A percentile compares a stretch with the other conserved stretches of the same genome.
Conservation (phyloP, 2,329 filamentous ascomycete species). For the Gliomastix tumulicola region DNA sequence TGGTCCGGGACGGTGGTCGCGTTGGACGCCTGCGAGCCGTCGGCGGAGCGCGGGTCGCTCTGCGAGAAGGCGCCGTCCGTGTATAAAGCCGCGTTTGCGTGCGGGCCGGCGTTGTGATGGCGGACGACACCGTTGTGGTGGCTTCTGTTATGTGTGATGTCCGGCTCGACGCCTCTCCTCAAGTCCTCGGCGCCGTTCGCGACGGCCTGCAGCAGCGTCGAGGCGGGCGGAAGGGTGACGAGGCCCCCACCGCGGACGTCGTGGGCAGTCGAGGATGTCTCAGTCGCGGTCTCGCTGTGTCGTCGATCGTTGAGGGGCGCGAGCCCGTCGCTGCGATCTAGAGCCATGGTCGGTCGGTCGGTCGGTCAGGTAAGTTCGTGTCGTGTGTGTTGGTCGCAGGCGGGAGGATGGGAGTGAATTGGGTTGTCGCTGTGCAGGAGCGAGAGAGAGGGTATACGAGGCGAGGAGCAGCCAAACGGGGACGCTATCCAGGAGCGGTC, state of each 20-base stretch:
- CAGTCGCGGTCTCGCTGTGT: too few species aligned
- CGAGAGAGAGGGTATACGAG: background rate
- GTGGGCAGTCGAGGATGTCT: slow-evolving; percentile 6
- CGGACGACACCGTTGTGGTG: background rate
- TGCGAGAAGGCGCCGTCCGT: slow-evolving; percentile 15
- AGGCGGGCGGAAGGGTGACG: slow-evolving; percentile 14
- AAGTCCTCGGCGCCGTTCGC: too few species aligned
- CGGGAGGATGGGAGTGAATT: background rate
- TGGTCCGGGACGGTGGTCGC: slow-evolving; percentile 16
- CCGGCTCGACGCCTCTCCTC: too few species aligned
- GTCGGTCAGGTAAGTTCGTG: background rate
- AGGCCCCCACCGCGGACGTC: slow-evolving; percentile 14
- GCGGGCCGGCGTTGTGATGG: background rate
- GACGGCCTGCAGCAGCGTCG: slow-evolving; percentile 13
- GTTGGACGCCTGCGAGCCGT: slow-evolving; percentile 17
- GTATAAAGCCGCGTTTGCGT: background rate
- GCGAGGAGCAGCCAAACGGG: background rate
- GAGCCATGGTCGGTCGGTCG: too few species aligned
- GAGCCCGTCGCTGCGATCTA: background rate
- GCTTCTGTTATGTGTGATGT: too few species aligned
- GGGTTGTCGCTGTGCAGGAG: too few species aligned
- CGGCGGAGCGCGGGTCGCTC: slow-evolving; percentile 9
- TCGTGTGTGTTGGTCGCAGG: background rate
- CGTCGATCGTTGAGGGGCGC: too few species aligned
- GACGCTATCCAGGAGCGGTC: background rate